Evolutionary conservation across 306 rosid genomes (phyloP), one percentile per base, ranked within the genome.

Genomic region (Fagus sylvatica): DNA sequence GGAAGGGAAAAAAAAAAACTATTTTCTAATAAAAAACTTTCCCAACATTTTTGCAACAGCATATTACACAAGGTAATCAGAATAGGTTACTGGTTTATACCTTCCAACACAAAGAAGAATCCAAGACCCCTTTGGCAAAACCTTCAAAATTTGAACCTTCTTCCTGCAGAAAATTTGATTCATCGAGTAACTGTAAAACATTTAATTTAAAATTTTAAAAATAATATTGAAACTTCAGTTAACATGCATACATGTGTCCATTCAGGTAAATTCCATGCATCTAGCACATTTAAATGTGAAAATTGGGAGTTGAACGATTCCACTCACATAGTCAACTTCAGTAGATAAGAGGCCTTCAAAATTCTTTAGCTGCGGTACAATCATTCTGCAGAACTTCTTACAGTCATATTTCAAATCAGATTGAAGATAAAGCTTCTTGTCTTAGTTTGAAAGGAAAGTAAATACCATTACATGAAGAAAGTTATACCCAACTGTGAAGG

Each of bases 101-200:
- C 87, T 82, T 62, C 89, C 92, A 90, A 62, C 74, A n/a, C 57
- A 88, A 74, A 19, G 94, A 88, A 80, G 86, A 77, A 75, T 88
- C 94, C 0, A 55, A 10, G 0, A 68, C 72, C 67, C 22, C 76
- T 1, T 74, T 82, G 13, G 78, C 0, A 46, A 46, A 46, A 0
- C 13, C 51, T 46, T 46, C 51, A 8, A 46, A 46, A 8, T 46
- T 67, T 59, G 92, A 88, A 62, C 92, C 92, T 22, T 65, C 33
- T 77, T 74, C 85, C 94, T 86, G 87, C 74, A 82, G 6, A 81
- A 30, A 54, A 16, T 0, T 15, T 40, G 53, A 12, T 13, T 5
- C 33, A 46, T 46, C 7, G 57, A 72, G 5, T 40, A 42, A 53
- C 33, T 74, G 64, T 30, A 68, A 67, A 42, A 54, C 42, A 30